Conservation (phyloP, 352 stramenopile species). For the Pythium volutum region DNA sequence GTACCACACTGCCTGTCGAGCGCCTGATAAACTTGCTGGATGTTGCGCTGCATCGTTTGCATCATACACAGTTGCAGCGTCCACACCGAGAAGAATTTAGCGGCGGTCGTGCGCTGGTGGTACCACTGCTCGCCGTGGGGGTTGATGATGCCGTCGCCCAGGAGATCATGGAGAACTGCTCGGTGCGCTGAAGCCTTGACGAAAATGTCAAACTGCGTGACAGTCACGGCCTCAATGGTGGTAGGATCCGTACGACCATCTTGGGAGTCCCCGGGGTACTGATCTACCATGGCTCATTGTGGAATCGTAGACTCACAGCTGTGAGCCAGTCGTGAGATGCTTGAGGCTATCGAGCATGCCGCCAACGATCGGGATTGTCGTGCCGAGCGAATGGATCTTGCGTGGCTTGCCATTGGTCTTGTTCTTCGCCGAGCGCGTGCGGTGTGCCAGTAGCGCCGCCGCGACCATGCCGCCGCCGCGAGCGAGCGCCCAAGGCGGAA, state of each 20-base stretch:
- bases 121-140: conserved; percentile 19
- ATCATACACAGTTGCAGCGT: conserved; percentile 24
- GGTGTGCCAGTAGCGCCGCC: not conserved
- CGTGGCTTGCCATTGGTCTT: not conserved
- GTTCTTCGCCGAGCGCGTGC: not conserved
- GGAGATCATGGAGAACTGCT: conserved; percentile 19
- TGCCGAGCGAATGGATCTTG: no score
- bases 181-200: conserved; percentile 19
- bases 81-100: conserved; percentile 32
- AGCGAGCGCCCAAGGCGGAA: not conserved
- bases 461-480: not conserved
- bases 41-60: conserved; percentile 11
- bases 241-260: conserved; percentile 20
- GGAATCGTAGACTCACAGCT: no score
- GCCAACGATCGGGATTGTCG: no score
- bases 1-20: not conserved
- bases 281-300: conserved; percentile 23
- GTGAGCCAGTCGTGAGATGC: not conserved
- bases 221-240: conserved; percentile 28
- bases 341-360: not conserved
- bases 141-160: conserved; percentile 24
- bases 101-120: conserved; percentile 29
- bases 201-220: conserved; percentile 30
- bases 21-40: not conserved
- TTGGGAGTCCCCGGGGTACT: conserved; percentile 3